Base-by-base conservation (phyloP, 305 asterid species). In the Solanum hybrid region DNA sequence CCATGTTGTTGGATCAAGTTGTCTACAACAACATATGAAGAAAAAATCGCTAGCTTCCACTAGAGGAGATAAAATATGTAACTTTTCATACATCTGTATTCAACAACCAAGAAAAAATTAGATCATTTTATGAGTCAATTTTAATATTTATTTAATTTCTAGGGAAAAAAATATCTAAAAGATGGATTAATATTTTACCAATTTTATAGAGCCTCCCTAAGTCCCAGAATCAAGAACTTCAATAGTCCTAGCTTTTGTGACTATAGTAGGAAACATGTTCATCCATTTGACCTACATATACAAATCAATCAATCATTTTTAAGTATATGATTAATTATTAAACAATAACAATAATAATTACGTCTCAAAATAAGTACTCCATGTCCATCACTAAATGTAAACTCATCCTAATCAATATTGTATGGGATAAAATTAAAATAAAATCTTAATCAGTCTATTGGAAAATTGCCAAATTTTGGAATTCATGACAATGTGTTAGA, bases 201-300 rank as follows among this genome's bases (percentile, higher is more conserved):
- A 89, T 69, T 90, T 92, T 69, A 95, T 72, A 82, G 93, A 90
- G 45, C 95, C 96, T 7, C 93, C 95, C 12, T 87, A 34, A 14
- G 40, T 81, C 85, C 93, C 95, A 4, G 93, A 91, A 66, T 95
- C 95, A 75, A 94, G 72, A 35, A 91, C 90, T 89, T 93, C 95
- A 89, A 94, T 86, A 37, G 92, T 93, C 86, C 88, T 91, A 15
- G 95, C 95, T 88, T 91, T 90, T 3, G 91, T 91, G 81, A 95
- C 95, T 32, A 94, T 93, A 5, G 94, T 92, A 40, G 96, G 94
- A 88, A 96, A 94, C 91, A 93, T 78, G 26, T 94, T 95, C 93
- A 89, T 92, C 95, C 95, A 94, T 88, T 94, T 94, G 64, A 91
- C 81, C 97, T 95, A 19, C 60, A 14, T 45, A 45, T 14, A 45